Evolutionary conservation across 2,329 filamentous ascomycete species (phyloP).

Genomic region (Alternaria novae-zelandiae): DNA sequence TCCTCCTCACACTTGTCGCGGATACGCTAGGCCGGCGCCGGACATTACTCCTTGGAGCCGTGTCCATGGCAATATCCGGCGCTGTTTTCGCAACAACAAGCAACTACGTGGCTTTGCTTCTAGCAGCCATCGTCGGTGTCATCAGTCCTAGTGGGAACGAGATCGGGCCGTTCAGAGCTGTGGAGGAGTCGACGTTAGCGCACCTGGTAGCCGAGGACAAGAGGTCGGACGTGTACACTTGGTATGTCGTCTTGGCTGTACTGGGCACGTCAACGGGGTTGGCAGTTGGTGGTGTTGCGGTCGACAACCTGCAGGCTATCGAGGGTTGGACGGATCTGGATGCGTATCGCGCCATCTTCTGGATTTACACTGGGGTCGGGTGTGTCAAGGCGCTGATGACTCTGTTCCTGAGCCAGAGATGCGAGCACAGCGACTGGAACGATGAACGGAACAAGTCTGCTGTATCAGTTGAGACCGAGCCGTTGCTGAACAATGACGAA

Average conservation of each 20-base stretch:
- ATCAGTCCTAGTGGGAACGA: conserved; percentile 50
- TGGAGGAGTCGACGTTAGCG: conserved; percentile 49
- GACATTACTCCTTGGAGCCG: conserved; percentile 42
- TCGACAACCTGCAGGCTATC: conserved; percentile 39
- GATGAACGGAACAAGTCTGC: background rate
- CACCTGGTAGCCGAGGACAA: conserved; percentile 39
- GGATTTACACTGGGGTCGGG: conserved; percentile 52
- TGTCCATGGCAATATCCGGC: conserved; percentile 45
- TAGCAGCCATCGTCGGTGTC: conserved; percentile 47
- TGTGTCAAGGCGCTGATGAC: conserved; percentile 48
- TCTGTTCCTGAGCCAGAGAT: conserved; percentile 47
- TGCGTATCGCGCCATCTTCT: conserved; percentile 52
- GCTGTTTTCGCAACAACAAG: conserved; percentile 43
- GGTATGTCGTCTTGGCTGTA: conserved; percentile 50
- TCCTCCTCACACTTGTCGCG: conserved; percentile 47
- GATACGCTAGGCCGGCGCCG: conserved; percentile 44
- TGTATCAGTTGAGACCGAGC: conserved; percentile 31
- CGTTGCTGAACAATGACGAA: conserved; percentile 25
- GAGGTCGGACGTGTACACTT: conserved; percentile 48
- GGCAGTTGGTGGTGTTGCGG: conserved; percentile 45
- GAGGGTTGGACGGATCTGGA: conserved; percentile 47
- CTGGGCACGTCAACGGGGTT: conserved; percentile 45
- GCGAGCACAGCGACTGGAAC: conserved; percentile 39
- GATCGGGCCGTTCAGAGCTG: conserved; percentile 50
- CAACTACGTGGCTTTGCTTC: conserved; percentile 41